Base-by-base conservation (phyloP, 192 early-diverging fungal genomes). In the Podila epicladia region DNA sequence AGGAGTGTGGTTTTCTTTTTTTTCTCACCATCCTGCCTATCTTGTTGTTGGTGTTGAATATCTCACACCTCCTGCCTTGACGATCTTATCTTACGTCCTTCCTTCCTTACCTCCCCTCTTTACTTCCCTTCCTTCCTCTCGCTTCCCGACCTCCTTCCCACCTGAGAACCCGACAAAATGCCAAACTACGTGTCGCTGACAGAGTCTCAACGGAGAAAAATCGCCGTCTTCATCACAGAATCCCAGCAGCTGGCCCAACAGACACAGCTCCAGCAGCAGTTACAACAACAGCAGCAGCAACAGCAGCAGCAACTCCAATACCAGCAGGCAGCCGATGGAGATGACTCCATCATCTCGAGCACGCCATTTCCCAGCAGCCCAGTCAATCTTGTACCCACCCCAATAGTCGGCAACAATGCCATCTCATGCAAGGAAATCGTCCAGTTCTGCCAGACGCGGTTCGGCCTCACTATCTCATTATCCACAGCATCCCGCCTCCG, bases 341-440 rank as follows among this genome's bases (percentile, higher is more conserved):
- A 80, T 2, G 67, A 80, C 24, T 67, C 75, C 22, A 57, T 50
- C 45, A 62, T 64, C 31, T 63, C 62, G 13, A 62, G 58, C 63
- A 45, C 71, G 8, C 22, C 50, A 35, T 19, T 66, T 35, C 41
- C 48, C 2, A 62, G 57, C 45, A 71, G 75, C 48, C 68, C 75
- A 49, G 58, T 68, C 58, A 64, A 64, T 45, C 41, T 6, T 72
- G 65, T 48, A 62, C 22, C 38, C 20, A 48, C 66, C 19, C 65
- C 65, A 28, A 64, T 76, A 19, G 33, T 64, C 5, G 66, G 60
- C 37, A 49, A 28, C 31, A 80, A 80, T 55, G 66, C 71, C 63
- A 80, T 80, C 51, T 80, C 77, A 4, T 80, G 77, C 58, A 80
- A 80, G 58, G 77, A 80, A 60, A 80, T 80, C 22, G 77, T 80